phyloP scores from a whole-genome alignment of 2,329 filamentous ascomycete genomes.

The Aspergillus calidoustus region DNA sequence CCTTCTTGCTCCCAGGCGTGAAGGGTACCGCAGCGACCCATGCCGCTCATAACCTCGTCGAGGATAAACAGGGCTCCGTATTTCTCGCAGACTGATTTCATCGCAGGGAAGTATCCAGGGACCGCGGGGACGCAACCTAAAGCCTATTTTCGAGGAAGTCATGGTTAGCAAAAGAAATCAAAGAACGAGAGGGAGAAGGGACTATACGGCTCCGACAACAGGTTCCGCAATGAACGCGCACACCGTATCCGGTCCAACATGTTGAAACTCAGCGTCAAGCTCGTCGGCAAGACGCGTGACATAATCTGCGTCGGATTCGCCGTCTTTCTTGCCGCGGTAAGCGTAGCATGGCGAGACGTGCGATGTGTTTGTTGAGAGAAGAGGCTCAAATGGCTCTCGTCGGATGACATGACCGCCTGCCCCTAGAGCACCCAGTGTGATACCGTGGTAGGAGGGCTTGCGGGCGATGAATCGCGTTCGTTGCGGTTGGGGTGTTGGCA shows the following conservation, averaged over 20 bases:
- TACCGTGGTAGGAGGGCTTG: constrained; percentile 71
- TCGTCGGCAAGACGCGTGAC: constrained; percentile 65
- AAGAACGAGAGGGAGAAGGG: neutral
- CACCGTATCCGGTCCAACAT: constrained; percentile 67
- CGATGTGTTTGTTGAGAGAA: constrained; percentile 61
- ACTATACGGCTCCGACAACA: constrained; percentile 69
- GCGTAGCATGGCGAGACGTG: constrained; percentile 70
- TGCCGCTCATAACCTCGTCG: constrained; percentile 75
- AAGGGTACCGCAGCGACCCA: constrained; percentile 61
- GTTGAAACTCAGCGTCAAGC: constrained; percentile 68
- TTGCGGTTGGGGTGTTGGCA: constrained; percentile 55
- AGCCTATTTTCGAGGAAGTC: constrained; percentile 47
- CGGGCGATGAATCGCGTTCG: constrained; percentile 68
- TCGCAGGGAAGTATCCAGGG: constrained; percentile 70
- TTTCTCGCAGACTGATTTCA: constrained; percentile 70
- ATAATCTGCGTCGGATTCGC: constrained; percentile 64
- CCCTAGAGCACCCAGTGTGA: constrained; percentile 69
- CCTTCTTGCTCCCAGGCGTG: constrained; percentile 64
- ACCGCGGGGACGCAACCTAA: constrained; percentile 71
- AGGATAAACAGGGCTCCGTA: constrained; percentile 76
- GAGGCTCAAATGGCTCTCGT: constrained; percentile 64
- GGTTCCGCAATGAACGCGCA: constrained; percentile 76
- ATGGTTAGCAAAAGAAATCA: neutral
- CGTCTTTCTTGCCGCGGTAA: constrained; percentile 60
- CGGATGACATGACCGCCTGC: constrained; percentile 66